Evolutionary conservation across 1,284 basidiomycete species (phyloP), one percentile per base, ranked within the genome.

Genomic region (Quambalaria eucalypti): DNA sequence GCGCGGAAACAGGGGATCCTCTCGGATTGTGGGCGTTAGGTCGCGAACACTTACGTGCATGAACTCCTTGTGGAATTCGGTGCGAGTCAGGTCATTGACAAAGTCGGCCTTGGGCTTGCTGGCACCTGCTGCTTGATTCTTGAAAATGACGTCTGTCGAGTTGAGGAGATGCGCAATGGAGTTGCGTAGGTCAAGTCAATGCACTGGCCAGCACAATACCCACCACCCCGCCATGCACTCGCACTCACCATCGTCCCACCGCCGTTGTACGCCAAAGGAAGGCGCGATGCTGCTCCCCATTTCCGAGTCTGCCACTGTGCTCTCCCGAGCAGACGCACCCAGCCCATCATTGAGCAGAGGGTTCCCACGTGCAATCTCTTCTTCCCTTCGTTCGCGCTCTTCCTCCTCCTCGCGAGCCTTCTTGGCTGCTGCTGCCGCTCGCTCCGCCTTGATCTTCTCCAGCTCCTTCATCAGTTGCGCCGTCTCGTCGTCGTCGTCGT

Each of bases 61-160:
- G 33, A 74, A 74, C 55, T 71, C 68, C 21, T 60, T 66, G 51
- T 74, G 72, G 51, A 74, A 74, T 28, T 73, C 69, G 26, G 65
- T 66, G 7, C 61, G 54, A 55, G 39, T 73, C 1, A 75, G 48
- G 50, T 75, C 73, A 50, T 75, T 75, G 7, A 75, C 63, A 50
- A 71, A 75, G 21, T 58, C 59, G 14, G 52, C 25, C 23, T 50
- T 58, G 31, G 60, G 57, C 25, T 40, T 47, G 14, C 55, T 51
- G n/a, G 59, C 40, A 8, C 59, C 57, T 1, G 54, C 56, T 2
- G 73, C 64, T 50, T 75, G 73, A 52, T 75, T 75, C 54, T 73
- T 72, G 60, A 75, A 75, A 26, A 75, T 73, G 21, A 75, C 55
- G 48, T 75, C 73, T 39, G 36, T 39, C 49, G 51, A 29, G 14